Evolutionary conservation across 257 asterid species (phyloP).

Genomic region (Catharanthus roseus): DNA sequence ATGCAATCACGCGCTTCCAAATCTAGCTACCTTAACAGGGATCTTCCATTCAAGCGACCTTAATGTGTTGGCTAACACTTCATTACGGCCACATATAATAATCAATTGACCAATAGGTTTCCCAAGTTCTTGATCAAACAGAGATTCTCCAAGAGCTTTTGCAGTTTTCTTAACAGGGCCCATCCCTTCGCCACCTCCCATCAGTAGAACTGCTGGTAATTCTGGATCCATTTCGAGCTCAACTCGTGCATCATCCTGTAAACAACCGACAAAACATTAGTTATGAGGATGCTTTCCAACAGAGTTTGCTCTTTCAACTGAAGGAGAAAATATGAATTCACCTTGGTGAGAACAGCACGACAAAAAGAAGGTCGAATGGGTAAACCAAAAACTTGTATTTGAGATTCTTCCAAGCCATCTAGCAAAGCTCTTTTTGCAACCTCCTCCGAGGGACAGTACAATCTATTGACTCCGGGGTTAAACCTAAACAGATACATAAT

Average conservation of each 20-base stretch:
- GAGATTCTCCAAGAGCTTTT: slow-evolving; percentile 72
- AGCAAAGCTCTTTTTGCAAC: slow-evolving; percentile 77
- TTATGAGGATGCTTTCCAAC: neutral
- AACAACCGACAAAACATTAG: neutral
- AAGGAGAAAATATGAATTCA: slow-evolving; percentile 12
- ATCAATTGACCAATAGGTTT: slow-evolving; percentile 80
- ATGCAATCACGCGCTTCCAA: neutral
- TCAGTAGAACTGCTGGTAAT: slow-evolving; percentile 76
- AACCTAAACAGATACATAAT: slow-evolving; percentile 45
- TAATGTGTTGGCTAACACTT: slow-evolving; percentile 52
- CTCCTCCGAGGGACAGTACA: slow-evolving; percentile 83
- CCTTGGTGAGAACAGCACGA: slow-evolving; percentile 73
- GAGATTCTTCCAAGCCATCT: slow-evolving; percentile 80
- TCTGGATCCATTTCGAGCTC: slow-evolving; percentile 81
- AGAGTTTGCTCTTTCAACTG: neutral
- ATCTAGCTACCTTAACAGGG: slow-evolving; percentile 62
- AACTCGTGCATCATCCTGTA: slow-evolving; percentile 58
- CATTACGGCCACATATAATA: slow-evolving; percentile 87
- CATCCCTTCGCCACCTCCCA: slow-evolving; percentile 99
- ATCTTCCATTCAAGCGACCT: slow-evolving; percentile 73
- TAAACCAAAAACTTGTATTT: slow-evolving; percentile 71
- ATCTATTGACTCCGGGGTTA: slow-evolving; percentile 79
- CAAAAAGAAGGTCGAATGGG: slow-evolving; percentile 91
- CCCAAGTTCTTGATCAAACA: slow-evolving; percentile 49
- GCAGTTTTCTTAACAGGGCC: slow-evolving; percentile 98